phyloP scores from a whole-genome alignment of 108 stramenopile genomes.

The Thalassiosira profunda region DNA sequence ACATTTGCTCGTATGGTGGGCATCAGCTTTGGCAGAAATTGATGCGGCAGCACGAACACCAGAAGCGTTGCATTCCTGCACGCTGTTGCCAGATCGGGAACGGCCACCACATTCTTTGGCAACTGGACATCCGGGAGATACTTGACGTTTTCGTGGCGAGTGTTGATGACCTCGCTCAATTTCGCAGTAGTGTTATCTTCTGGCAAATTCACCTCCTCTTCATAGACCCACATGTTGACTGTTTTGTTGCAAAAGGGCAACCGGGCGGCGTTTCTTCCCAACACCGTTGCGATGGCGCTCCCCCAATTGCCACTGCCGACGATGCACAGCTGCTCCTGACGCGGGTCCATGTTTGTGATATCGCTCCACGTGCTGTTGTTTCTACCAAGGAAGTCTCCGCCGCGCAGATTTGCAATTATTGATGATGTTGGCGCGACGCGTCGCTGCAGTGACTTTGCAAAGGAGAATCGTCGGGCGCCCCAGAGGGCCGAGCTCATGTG shows the following conservation, averaged over 20 bases:
- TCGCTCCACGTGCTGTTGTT: too few species aligned
- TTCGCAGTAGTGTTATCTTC: constrained; percentile 39
- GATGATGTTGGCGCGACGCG: too few species aligned
- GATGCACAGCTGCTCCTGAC: constrained; percentile 87
- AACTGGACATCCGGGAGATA: constrained; percentile 94
- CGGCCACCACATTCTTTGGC: constrained; percentile 88
- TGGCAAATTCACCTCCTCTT: constrained; percentile 61
- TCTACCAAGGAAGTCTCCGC: too few species aligned
- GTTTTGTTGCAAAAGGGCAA: constrained; percentile 68
- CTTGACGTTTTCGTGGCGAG: constrained; percentile 95
- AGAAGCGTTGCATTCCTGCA: constrained; percentile 88
- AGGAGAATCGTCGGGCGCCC: too few species aligned
- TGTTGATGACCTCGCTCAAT: constrained; percentile 94
- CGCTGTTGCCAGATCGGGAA: constrained; percentile 84
- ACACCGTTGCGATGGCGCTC: constrained; percentile 85
- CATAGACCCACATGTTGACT: constrained; percentile 97
- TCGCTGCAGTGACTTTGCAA: too few species aligned
- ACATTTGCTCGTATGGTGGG: constrained; percentile 70
- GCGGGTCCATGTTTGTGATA: too few species aligned
- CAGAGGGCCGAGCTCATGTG: too few species aligned
- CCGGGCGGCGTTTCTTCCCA: constrained; percentile 82
- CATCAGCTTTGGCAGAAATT: constrained; percentile 84
- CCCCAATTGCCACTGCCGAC: constrained; percentile 97
- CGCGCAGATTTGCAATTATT: too few species aligned
- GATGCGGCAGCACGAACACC: constrained; percentile 97